Evolutionary conservation across 495 filamentous ascomycete genomes (phyloP).

Genomic region (Hypoxylon intermedium): DNA sequence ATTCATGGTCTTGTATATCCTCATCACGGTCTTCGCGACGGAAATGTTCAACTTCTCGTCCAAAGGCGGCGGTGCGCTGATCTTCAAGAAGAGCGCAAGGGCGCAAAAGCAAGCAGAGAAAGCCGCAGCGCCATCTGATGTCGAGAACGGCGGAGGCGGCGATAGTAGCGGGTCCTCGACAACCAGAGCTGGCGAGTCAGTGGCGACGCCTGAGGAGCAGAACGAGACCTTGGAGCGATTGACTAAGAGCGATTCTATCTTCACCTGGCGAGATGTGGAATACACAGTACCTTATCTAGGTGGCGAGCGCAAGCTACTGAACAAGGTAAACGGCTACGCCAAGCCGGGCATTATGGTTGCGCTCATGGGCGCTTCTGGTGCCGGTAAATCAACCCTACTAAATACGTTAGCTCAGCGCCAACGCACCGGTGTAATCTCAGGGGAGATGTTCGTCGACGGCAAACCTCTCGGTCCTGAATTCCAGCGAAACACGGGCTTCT

Average conservation of each 20-base stretch:
- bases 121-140: slow-evolving; percentile 48
- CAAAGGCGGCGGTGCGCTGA: slow-evolving; percentile 64
- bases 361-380: slow-evolving; percentile 82
- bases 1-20: slow-evolving; percentile 71
- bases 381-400: slow-evolving; percentile 78
- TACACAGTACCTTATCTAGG: slow-evolving; percentile 77
- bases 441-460: slow-evolving; percentile 82
- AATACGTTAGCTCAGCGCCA: slow-evolving; percentile 81
- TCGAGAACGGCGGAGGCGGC: slow-evolving; percentile 52
- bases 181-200: slow-evolving; percentile 26
- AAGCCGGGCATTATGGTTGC: slow-evolving; percentile 83
- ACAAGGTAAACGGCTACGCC: slow-evolving; percentile 72
- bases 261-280: slow-evolving; percentile 77
- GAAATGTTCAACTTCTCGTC: slow-evolving; percentile 46
- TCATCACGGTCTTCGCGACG: slow-evolving; percentile 66
- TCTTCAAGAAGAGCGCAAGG: slow-evolving; percentile 72
- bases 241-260: slow-evolving; percentile 68
- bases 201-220: slow-evolving; percentile 52
- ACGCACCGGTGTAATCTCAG: slow-evolving; percentile 71
- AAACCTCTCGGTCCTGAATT: slow-evolving; percentile 71
- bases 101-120: slow-evolving; percentile 60
- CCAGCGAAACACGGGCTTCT: slow-evolving; percentile 82
- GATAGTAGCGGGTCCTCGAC: slow-evolving; percentile 27
- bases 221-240: slow-evolving; percentile 61
- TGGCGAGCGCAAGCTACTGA: slow-evolving; percentile 71